Base-by-base conservation (phyloP, 805 yeast species). In the Kregervanrija delftensis region DNA sequence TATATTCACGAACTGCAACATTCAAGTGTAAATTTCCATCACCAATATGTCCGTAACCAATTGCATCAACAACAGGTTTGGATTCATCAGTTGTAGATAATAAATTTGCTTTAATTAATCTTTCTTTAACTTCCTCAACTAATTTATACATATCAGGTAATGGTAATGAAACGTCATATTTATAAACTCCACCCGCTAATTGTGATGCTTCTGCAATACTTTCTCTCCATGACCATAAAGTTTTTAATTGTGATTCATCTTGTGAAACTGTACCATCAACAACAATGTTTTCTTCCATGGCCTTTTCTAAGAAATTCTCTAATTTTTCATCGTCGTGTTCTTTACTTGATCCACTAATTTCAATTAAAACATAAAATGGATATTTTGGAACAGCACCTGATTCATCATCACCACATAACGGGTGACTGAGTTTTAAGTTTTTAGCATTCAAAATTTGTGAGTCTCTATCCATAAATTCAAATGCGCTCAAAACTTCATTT, bases 11-110 rank as follows among this genome's bases (percentile, higher is more conserved):
- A 13, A 89, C 96, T 37, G 95, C 83, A 42, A 93, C 95, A 60
- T 93, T 93, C 60, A 93, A 76, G 64, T 93, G 99, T 57, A 93
- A 71, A 66, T 93, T 93, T 43, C 99, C 98, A 61, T 93, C 99
- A 45, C 99, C 99, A 57, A 93, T 77, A 60, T 93, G 99, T n/a
- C 99, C 99, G 58, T 91, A 93, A 0, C 99, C 99, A 52, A 91
- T 81, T 10, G 95, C 95, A 49, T 79, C 83, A 43, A 87, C 82
- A 2, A 86, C 97, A 2, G 97, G 96, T 42, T 60, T 58, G 61
- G 73, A 75, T 3, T 74, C 71, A 36, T 76, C 83, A 32, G 80
- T 77, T 39, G 74, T 78, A 43, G 84, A 86, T 16, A 81, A 66
- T 44, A 91, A 66, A 2, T 75, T 81, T 30, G 74, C 72, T 32